Evolutionary conservation across 176 grass and related monocot species (phyloP), one percentile per base, ranked within the genome.

Genomic region (Panicum miliaceum): DNA sequence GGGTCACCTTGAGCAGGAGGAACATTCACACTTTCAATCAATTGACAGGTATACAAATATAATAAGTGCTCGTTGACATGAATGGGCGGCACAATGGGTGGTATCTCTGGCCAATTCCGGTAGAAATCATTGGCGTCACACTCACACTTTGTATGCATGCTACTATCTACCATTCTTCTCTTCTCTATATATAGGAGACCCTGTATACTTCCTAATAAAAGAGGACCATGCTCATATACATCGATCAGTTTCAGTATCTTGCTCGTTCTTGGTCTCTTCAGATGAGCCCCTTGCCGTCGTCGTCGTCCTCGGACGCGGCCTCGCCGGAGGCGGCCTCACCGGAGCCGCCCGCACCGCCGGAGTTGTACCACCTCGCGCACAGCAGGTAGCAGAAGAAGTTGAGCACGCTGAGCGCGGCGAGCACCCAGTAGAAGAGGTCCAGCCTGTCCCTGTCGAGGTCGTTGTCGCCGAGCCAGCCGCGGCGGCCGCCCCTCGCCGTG

Each of bases 391-490:
- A 86, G 68, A 78, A 80, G 83, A 91, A 94, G 84, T 94, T 94
- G 27, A 89, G 68, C 23, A 88, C 58, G 54, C 92, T 86, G 43
- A 94, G 89, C 1, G 7, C 86, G 7, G 92, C 86, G 27, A 94
- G 73, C 59, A 89, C 54, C 92, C 92, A 94, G 45, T 94, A 73
- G 71, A 73, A 73, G 0, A 73, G 75, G 48, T 94, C 86, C 16
- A 94, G 63, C 57, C 89, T 87, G 56, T 94, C 92, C 84, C 87
- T 94, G 80, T 94, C 68, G 1, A 94, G 83, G 37, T 94, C 92
- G 8, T 94, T 91, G 38, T 94, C 75, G 2, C 90, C 79, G 57
- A 92, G 84, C 90, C 90, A 92, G 3, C 87, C 87, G 0, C 40
- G 58, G 5, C 11, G 43, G 50, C 52, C 59, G 37, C 54, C 34